Base-by-base conservation (phyloP, 208 protist species). In the Novymonas esmeraldas region DNA sequence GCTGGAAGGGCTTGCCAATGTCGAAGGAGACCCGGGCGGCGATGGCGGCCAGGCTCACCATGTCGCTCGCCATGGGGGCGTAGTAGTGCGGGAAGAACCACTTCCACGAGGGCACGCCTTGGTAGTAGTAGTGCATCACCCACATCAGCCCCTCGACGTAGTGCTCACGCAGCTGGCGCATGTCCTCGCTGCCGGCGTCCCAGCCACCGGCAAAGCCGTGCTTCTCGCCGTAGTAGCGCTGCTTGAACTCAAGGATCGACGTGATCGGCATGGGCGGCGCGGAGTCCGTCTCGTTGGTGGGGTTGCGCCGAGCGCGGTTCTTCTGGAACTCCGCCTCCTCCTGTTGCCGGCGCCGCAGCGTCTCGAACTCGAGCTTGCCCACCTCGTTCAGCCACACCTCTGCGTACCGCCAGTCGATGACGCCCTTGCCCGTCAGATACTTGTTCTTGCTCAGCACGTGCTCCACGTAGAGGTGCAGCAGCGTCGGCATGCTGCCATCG, bases 41-140 rank as follows among this genome's bases (percentile, higher is more conserved):
- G 34, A 95, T 70, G 45, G 76, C 82, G 18, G 81, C 63, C 29
- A 96, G 75, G 70, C 93, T 88, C 48, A 94, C 66, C 54, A 98
- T 73, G 76, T 98, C 95, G 57, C 85, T 94, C 44, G 89, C 91
- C 83, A 98, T 90, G 1, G 95, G 95, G 16, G 93, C 79, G 71
- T 97, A 98, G 88, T 96, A 92, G 77, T 95, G 93, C 2, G 90
- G 95, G 63, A 88, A 98, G 73, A 83, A 98, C 92, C 93, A 98
- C 70, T 93, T 84, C 95, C 95, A 97, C 58, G 87, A 95, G 10
- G 86, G 83, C 42, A 89, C 84, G 20, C 89, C 90, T 46, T 95
- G 78, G 70, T 93, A 94, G 64, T 97, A 97, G 77, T 97, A 97
- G 6, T 67, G 64, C 62, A 94, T 81, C 13, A 97, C 91, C 93